A percentile compares a stretch with the other conserved stretches of the same genome.
phyloP scores from a whole-genome alignment of 129 eudicot species.

The Escallonia herrerae region DNA sequence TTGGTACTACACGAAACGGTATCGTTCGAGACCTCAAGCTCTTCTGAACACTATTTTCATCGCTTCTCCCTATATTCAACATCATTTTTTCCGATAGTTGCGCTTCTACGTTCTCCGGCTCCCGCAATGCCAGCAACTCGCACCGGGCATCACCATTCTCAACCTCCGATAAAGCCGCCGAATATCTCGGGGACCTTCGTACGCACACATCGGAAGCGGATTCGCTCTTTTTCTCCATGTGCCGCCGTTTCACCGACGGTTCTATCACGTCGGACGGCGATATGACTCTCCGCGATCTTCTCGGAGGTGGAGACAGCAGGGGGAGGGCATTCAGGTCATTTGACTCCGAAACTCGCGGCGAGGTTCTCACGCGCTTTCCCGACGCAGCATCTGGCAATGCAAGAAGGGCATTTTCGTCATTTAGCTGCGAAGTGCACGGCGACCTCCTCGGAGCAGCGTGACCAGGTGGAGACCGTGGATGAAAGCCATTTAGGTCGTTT shows the following conservation, averaged over 20 bases:
- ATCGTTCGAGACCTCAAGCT: slow-evolving; percentile 3
- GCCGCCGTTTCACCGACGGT: slow-evolving; percentile 8
- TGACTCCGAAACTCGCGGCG: background rate
- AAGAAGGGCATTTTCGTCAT: background rate
- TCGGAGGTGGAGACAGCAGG: background rate
- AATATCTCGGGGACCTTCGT: slow-evolving; percentile 18
- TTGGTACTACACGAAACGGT: background rate
- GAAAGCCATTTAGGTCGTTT: background rate
- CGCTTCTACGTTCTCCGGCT: background rate
- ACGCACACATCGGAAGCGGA: background rate
- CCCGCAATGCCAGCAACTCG: slow-evolving; percentile 18
- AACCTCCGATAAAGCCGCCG: background rate
- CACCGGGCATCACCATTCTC: background rate
- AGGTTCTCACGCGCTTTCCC: background rate
- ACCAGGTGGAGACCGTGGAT: background rate
- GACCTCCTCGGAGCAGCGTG: too few relatives aligned
- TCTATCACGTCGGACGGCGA: background rate
- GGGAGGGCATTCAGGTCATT: background rate
- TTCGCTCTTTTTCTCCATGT: background rate
- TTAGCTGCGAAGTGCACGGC: background rate
- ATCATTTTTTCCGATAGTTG: background rate
- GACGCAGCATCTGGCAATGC: slow-evolving; percentile 1
- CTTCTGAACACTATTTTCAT: background rate
- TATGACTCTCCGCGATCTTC: slow-evolving; percentile 37
- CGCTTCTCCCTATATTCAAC: background rate